Conservation (phyloP, 1,139 yeast species). For the Geotrichum phurueaensis region DNA sequence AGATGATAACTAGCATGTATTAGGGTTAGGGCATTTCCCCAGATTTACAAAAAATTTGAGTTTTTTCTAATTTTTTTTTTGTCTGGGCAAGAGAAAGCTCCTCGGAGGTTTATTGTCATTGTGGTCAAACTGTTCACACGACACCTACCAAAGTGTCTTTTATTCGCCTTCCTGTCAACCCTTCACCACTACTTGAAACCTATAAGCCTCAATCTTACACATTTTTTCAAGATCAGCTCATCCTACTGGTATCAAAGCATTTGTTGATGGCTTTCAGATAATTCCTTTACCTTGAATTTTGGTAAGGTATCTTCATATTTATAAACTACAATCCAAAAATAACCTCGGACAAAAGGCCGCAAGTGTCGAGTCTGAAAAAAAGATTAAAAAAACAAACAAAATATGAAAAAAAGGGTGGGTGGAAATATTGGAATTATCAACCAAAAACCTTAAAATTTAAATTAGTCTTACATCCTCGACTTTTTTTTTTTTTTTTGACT, state of each 20-base stretch:
- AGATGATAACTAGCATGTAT: neutral
- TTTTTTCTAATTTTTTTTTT: neutral
- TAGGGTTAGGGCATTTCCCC: slow-evolving; percentile 10
- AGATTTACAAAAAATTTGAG: neutral
- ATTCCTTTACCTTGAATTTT: neutral
- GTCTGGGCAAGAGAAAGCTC: neutral
- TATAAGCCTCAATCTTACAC: too few species aligned
- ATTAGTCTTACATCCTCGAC: neutral
- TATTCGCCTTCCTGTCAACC: too few species aligned
- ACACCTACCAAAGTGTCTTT: neutral
- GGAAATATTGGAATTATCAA: slow-evolving; percentile 1
- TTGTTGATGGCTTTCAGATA: too few species aligned
- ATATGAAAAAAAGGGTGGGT: neutral
- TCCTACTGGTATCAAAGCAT: too few species aligned
- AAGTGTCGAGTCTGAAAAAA: neutral
- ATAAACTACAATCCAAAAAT: neutral
- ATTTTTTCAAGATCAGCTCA: too few species aligned
- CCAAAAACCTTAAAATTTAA: neutral
- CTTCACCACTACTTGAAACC: too few species aligned
- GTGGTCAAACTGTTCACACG: neutral
- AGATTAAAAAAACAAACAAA: slow-evolving; percentile 3
- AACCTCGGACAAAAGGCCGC: slow-evolving; percentile 18
- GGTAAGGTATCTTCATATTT: neutral
- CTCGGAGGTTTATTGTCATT: neutral
- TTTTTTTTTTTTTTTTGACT: neutral